Base-by-base conservation (phyloP, 305 asterid genomes). In the Fraxinus greggii region DNA sequence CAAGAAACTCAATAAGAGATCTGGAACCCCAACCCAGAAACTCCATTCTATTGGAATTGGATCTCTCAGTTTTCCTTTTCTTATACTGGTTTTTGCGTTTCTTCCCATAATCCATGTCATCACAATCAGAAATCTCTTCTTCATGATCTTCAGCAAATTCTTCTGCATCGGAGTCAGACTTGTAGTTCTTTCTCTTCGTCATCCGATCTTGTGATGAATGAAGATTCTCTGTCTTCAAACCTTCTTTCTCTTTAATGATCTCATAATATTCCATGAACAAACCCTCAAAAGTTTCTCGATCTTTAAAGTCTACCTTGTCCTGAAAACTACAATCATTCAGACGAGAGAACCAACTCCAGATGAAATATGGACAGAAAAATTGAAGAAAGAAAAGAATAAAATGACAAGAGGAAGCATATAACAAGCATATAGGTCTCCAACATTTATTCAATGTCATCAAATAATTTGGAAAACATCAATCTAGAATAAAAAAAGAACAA, bases 21-120 rank as follows among this genome's bases (percentile, higher is more conserved):
- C 79, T 90, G 32, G 99, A 94, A 51, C 89, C 97, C 99, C 99
- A 94, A 74, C 97, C 96, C 77, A 81, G 36, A 77, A 92, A 95
- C 80, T 87, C 90, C 82, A 54, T 73, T 82, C 83, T 86, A 76
- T 85, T 85, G 79, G 92, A 87, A 82, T 82, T 91, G 82, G 79
- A 84, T 75, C 80, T 80, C 88, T 76, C 83, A 48, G 77, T 79
- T 84, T 72, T 85, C 81, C 84, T 89, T 83, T 48, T 87, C 79
- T 76, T 89, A 5, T 19, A 83, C 28, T 13, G 70, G 82, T 15
- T 87, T 83, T 78, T 84, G 73, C 72, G 17, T 63, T 79, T 86
- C 65, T 81, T 81, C 51, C 51, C 82, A 51, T 75, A 51, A 74
- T 87, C 90, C 65, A 7, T 32, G 81, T 29, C 86, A 32, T 87